These are phyloP conservation scores for Mollisia scopiformis DNA, from an alignment of 2,329 filamentous ascomycete species.

Conservation along the genomic window DNA sequence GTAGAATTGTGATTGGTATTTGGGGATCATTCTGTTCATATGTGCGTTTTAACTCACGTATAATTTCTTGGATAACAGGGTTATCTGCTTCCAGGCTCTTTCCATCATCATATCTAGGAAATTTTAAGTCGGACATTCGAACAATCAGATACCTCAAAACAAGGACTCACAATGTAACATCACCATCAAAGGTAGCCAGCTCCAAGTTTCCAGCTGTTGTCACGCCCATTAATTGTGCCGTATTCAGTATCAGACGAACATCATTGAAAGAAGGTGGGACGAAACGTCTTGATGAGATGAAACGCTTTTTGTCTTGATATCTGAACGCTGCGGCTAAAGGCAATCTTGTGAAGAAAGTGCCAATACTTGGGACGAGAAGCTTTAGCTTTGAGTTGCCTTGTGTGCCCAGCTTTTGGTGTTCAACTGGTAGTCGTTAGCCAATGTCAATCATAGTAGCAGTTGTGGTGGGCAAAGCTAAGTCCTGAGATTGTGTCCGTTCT, in stretches of 20 bases:
- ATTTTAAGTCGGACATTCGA: slow-evolving; percentile 41
- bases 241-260: slow-evolving; percentile 89
- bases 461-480: not conserved
- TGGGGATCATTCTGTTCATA: not conserved
- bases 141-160: slow-evolving; percentile 64
- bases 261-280: slow-evolving; percentile 98
- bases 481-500: not conserved
- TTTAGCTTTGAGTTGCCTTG: slow-evolving; percentile 85
- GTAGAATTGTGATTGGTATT: slow-evolving; percentile 28
- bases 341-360: slow-evolving; percentile 90
- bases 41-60: slow-evolving; percentile 34
- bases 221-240: slow-evolving; percentile 92
- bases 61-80: slow-evolving; percentile 71
- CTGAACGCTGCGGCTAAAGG: slow-evolving; percentile 88
- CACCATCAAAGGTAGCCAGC: slow-evolving; percentile 94
- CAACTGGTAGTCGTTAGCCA: slow-evolving; percentile 53
- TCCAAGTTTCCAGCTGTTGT: slow-evolving; percentile 73
- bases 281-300: slow-evolving; percentile 89
- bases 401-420: slow-evolving; percentile 66
- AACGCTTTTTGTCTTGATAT: slow-evolving; percentile 83
- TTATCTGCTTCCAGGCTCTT: slow-evolving; percentile 75
- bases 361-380: slow-evolving; percentile 86
- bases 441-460: not conserved
- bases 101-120: slow-evolving; percentile 71
- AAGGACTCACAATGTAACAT: slow-evolving; percentile 76